Evolutionary conservation across 2,329 filamentous ascomycete genomes (phyloP), one percentile per base, ranked within the genome.

Genomic region (Zymoseptoria passerinii): DNA sequence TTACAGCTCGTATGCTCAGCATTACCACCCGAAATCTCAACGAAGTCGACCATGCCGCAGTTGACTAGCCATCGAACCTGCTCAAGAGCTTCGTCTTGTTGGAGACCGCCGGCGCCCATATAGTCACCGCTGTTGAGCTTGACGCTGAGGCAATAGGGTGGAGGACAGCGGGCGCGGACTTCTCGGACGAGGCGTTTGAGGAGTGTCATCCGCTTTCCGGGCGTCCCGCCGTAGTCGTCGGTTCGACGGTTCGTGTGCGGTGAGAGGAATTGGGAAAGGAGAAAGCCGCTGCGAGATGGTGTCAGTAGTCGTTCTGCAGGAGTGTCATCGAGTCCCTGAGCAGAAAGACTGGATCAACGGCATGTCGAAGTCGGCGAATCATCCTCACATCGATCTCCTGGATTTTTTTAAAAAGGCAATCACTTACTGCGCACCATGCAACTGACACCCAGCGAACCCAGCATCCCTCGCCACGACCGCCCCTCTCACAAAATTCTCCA

Each of bases 1-100:
- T 61, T 61, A 8, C 58, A 64, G 7, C 55, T 62, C 50, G 63
- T 66, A 10, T 65, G 53, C 57, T 69, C 62, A 23, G 62, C 64
- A 55, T 61, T 80, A 0, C 87, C 86, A 0, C 86, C 87, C 18
- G 80, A 83, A 27, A 89, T 78, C 70, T 90, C 86, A 1, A 89
- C 72, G 63, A 88, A 88, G 70, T 89, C 86, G 1, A 89, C 72
- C 60, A 64, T 61, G 4, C 74, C 80, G 48, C 75, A 76, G 4
- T 72, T 73, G 0, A 71, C 70, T 4, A 85, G 77, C 18, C 75
- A 67, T n/a, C 74, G 70, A 8, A 86, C 74, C 66, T 88, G 85
- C 58, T 81, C 78, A 48, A 88, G 72, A 40, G 78, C 81, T 10
- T 83, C 83, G 8, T 78, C 61, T 73, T 73, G 71, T 70, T 63